Evolutionary conservation across 106 monocot species (phyloP), one percentile per base, ranked within the genome.

Genomic region (Dendrobium chrysotoxum): DNA sequence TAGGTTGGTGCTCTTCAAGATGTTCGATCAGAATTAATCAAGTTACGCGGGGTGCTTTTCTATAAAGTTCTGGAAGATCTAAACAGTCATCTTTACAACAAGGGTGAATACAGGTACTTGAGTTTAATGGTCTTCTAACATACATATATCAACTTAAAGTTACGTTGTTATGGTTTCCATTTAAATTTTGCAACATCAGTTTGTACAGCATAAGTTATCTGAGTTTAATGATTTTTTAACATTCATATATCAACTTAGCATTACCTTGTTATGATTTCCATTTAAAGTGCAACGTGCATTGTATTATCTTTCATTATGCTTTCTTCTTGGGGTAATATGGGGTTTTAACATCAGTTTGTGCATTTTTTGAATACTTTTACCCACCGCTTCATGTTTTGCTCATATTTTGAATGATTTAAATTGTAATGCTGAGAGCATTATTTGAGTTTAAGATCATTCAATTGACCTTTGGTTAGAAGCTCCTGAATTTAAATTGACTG

Each of bases 1-100:
- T 47, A 98, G 97, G 92, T 98, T 86, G 98, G 98, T 82, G 91
- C 93, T 77, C 93, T 99, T 88, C 98, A 99, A 91, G 95, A 99
- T 91, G 92, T 99, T 81, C 88, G 95, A 83, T 92, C 98, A 42
- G 98, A 99, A 83, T 81, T 99, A 58, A 83, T 89, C 79, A 99
- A 99, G 78, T 79, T 95, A 82, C 92, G 98, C 17, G 95, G 98
- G 6, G 75, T 89, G 61, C 84, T 99, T 30, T 99, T 99, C 78
- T 99, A 91, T 72, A 99, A 91, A 85, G 83, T 99, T 80, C 79
- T 95, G 81, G 98, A 99, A 80, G 98, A 95, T 76, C 67, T 99
- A 53, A 92, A 95, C 73, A 93, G 83, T 78, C 98, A 99, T 84
- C 89, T 99, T 78, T 99, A 99, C 76, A 91, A 93, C 58, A 95